These are phyloP conservation scores for Moringa oleifera DNA, from an alignment of 345 rosid species.

Conservation along the genomic window DNA sequence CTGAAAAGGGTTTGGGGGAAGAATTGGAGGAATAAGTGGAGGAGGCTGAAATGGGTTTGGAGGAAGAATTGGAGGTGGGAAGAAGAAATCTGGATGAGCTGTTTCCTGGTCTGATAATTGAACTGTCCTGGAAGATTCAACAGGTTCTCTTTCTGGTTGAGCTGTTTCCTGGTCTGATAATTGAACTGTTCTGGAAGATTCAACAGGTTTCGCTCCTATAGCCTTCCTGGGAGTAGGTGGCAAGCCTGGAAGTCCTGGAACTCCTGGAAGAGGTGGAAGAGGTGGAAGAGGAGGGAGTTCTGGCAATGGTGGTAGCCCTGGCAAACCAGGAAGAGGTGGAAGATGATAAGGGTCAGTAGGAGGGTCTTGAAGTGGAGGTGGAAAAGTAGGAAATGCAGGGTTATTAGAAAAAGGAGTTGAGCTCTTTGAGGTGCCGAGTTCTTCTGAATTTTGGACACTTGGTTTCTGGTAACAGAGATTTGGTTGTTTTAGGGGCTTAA, in stretches of 20 bases:
- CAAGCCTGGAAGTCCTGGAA: no score
- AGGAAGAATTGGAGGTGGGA: conserved; percentile 20
- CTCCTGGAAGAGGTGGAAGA: conserved; percentile 36
- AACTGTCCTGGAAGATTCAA: not conserved
- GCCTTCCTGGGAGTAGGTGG: conserved; percentile 38
- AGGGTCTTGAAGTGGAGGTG: conserved; percentile 34
- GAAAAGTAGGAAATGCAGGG: conserved; percentile 42
- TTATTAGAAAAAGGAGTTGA: conserved; percentile 2
- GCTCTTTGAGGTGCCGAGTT: conserved; percentile 12
- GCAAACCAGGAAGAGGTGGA: conserved; percentile 39
- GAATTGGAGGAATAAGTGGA: conserved; percentile 1
- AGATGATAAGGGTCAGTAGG: not conserved
- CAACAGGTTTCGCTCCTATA: conserved; percentile 2
- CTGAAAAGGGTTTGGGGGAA: conserved; percentile 11
- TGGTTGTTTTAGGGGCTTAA: conserved; percentile 71
- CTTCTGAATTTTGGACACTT: conserved; percentile 11
- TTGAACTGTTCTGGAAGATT: not conserved
- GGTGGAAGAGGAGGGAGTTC: conserved; percentile 47
- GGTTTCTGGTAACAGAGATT: conserved; percentile 56
- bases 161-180: conserved; percentile 11
- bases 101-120: conserved; percentile 12
- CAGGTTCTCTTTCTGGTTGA: conserved; percentile 17
- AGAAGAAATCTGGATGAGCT: conserved; percentile 18
- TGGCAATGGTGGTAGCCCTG: conserved; percentile 43
- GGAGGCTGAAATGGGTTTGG: conserved; percentile 23